Evolutionary conservation across 2,329 filamentous ascomycete genomes (phyloP).

Genomic region (Neurospora sp.): DNA sequence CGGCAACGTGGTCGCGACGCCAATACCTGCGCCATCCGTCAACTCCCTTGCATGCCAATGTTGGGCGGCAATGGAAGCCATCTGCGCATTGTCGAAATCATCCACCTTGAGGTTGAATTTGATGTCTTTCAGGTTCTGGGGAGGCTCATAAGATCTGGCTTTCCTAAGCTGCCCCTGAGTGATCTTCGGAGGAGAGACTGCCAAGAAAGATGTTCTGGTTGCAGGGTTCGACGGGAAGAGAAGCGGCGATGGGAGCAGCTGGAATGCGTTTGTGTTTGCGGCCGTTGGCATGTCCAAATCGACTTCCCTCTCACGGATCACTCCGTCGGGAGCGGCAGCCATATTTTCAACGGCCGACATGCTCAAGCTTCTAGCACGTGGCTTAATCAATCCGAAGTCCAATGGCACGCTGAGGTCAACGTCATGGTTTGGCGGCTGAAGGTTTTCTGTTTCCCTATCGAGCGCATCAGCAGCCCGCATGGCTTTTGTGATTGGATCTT

Average conservation of each 20-base stretch:
- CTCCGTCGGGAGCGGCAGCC: not conserved
- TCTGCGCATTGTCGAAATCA: not conserved
- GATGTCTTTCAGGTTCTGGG: not conserved
- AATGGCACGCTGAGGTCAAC: conserved; percentile 33
- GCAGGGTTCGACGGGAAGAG: not conserved
- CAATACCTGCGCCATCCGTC: not conserved
- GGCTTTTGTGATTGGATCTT: conserved; percentile 42
- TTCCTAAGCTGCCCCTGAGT: not conserved
- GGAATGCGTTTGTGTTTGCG: not conserved
- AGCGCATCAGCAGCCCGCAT: conserved; percentile 52
- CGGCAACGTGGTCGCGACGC: not conserved
- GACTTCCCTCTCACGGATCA: not conserved
- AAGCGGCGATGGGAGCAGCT: not conserved
- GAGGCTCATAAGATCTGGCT: not conserved
- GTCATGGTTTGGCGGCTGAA: conserved; percentile 38
- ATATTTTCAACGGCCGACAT: conserved; percentile 25
- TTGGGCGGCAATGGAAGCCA: not conserved
- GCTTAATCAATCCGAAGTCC: conserved; percentile 8
- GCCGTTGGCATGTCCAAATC: not conserved
- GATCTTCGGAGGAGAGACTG: not conserved
- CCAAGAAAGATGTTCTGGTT: not conserved
- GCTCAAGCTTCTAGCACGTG: conserved; percentile 35
- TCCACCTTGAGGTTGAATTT: not conserved
- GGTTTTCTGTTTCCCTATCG: conserved; percentile 42
- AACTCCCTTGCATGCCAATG: not conserved